Evolutionary conservation across 2,329 filamentous ascomycete genomes (phyloP).

Genomic region (Talaromyces sp.): DNA sequence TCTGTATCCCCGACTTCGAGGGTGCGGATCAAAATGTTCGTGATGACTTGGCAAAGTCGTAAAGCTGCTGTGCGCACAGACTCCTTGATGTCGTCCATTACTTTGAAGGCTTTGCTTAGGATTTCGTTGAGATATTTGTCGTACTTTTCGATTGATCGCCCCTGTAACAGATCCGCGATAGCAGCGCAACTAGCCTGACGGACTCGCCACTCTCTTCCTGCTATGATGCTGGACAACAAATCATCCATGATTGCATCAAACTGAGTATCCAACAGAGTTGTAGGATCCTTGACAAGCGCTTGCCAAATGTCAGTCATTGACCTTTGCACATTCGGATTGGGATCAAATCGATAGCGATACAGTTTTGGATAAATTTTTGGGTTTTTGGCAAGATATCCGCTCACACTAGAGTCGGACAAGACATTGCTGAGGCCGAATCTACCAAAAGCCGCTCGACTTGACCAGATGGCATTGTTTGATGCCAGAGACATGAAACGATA

Average conservation of each 20-base stretch:
- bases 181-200: slow-evolving; percentile 89
- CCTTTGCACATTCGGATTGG: slow-evolving; percentile 83
- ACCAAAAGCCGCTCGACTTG: slow-evolving; percentile 92
- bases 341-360: slow-evolving; percentile 91
- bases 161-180: slow-evolving; percentile 81
- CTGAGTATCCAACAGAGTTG: slow-evolving; percentile 69
- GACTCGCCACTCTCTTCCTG: slow-evolving; percentile 85
- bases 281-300: slow-evolving; percentile 84
- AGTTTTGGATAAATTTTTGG: slow-evolving; percentile 94
- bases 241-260: slow-evolving; percentile 90
- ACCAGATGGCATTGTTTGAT: slow-evolving; percentile 94
- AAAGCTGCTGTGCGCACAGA: slow-evolving; percentile 79
- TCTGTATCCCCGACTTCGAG: slow-evolving; percentile 69
- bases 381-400: slow-evolving; percentile 69
- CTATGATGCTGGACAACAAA: slow-evolving; percentile 73
- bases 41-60: slow-evolving; percentile 76
- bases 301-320: slow-evolving; percentile 99
- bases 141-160: slow-evolving; percentile 70
- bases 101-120: slow-evolving; percentile 81
- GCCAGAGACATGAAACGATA: slow-evolving; percentile 99
- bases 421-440: slow-evolving; percentile 90
- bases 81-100: slow-evolving; percentile 93
- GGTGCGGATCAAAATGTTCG: slow-evolving; percentile 78
- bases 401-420: slow-evolving; percentile 73
- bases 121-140: slow-evolving; percentile 80